A percentile compares a stretch with the other conserved stretches of the same genome.
Evolutionary conservation across 148 eudicot genomes (phyloP).

Genomic region (Talinum fruticosum): DNA sequence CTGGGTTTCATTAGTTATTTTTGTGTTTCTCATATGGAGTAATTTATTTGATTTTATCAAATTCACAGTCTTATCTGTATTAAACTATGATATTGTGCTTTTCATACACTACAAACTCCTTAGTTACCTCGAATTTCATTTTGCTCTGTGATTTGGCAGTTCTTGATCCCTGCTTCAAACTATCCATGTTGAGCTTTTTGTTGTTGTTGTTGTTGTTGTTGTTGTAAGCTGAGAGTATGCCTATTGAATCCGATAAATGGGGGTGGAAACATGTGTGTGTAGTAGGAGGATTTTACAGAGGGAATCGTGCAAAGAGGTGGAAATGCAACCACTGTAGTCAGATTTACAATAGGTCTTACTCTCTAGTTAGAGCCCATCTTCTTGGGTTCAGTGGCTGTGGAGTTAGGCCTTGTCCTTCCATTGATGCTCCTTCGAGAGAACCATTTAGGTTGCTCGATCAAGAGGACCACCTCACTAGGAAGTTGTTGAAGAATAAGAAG

Average conservation of each 20-base stretch:
- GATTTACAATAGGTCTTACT: slow-evolving; percentile 40
- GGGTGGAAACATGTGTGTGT: slow-evolving; percentile 45
- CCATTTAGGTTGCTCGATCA: slow-evolving; percentile 25
- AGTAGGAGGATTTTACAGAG: slow-evolving; percentile 35
- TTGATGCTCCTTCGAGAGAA: slow-evolving; percentile 34
- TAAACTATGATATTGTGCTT: not conserved
- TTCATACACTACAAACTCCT: not conserved
- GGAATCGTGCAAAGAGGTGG: slow-evolving; percentile 46
- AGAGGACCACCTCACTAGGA: slow-evolving; percentile 25
- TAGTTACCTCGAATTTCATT: too few species aligned
- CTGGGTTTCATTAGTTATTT: not conserved
- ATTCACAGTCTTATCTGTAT: not conserved
- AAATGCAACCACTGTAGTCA: slow-evolving; percentile 41
- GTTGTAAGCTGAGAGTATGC: slow-evolving; percentile 14
- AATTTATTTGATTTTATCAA: not conserved
- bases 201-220: not conserved
- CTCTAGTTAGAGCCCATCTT: slow-evolving; percentile 46
- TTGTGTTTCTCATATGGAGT: too few species aligned
- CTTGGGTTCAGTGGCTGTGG: slow-evolving; percentile 41
- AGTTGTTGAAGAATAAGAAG: slow-evolving; percentile 21
- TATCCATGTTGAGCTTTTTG: not conserved
- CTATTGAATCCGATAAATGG: slow-evolving; percentile 38
- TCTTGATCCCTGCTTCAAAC: not conserved
- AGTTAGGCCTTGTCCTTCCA: slow-evolving; percentile 35
- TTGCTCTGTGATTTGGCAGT: not conserved